phyloP scores from a whole-genome alignment of 345 rosid species.

The Iberis pinnata region DNA sequence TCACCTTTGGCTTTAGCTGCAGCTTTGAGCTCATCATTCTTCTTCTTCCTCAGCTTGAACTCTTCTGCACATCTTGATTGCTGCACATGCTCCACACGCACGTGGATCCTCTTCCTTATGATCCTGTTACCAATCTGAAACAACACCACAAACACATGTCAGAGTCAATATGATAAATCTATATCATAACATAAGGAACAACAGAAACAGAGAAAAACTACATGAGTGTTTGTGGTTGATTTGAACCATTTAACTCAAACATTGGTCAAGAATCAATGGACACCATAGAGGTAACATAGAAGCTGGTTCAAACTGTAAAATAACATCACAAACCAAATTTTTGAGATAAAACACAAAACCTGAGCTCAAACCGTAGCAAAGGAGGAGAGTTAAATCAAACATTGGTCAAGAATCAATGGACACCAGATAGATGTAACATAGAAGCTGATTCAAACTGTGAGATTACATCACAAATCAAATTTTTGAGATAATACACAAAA shows the following conservation, averaged over 20 bases:
- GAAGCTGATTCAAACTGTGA: too few species aligned
- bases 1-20: constrained; percentile 66
- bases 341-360: not conserved
- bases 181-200: too few species aligned
- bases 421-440: too few species aligned
- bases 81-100: constrained; percentile 65
- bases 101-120: constrained; percentile 73
- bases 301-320: too few species aligned
- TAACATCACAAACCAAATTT: too few species aligned
- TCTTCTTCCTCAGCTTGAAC: constrained; percentile 45
- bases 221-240: too few species aligned
- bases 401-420: too few species aligned
- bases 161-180: not conserved
- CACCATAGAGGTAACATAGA: too few species aligned
- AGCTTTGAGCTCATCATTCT: constrained; percentile 57
- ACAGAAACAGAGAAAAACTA: too few species aligned
- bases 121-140: constrained; percentile 60
- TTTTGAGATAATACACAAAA: not conserved
- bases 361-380: not conserved
- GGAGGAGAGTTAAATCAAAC: not conserved
- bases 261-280: too few species aligned
- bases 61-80: constrained; percentile 72
- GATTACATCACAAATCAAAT: too few species aligned
- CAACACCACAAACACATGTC: not conserved
- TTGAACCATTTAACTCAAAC: too few species aligned